Evolutionary conservation across 345 rosid species (phyloP), one percentile per base, ranked within the genome.

Genomic region (Ricinus communis): DNA sequence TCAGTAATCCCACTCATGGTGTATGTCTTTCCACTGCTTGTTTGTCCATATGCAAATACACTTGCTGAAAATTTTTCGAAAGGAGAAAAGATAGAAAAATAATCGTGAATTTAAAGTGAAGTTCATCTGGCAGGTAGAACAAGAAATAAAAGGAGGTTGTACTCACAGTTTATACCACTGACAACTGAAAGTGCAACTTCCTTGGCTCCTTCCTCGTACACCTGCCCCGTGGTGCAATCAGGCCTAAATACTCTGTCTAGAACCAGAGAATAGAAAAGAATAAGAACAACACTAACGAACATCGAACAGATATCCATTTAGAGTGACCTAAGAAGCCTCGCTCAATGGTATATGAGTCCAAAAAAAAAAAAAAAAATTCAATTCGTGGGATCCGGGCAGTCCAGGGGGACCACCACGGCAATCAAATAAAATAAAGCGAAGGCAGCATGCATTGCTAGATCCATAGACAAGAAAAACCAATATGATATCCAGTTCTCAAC

Each of bases 1-100:
- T 88, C 95, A 22, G 97, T 94, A 40, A 94, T 83, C 67, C 97
- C 97, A 73, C 74, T 75, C 98, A 92, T 94, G 27, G 97, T 94
- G 80, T 84, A 94, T 4, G 96, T 94, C 82, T 94, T 91, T 78
- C 98, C 98, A 65, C 97, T 88, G 74, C 97, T 94, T 65, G 97
- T 94, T 88, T 94, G 98, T 74, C 98, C 98, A 76, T 94, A 94
- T 45, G 97, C 97, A 79, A 94, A 94, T 73, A 90, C 89, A 76
- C 97, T 91, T 18, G 97, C 98, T 94, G 86, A 73, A 84, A 72
- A 74, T 46, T 57, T 28, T 47, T 68, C 33, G 36, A 60, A 19
- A 30, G 28, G 24, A 8, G 21, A 25, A 8, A 31, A 18, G 5
- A 15, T 28, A 33, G 12, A 27, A 60, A 28, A 19, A 24, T 25